Evolutionary conservation across 2,329 filamentous ascomycete genomes (phyloP).

Genomic region (Lachnellula suecica): DNA sequence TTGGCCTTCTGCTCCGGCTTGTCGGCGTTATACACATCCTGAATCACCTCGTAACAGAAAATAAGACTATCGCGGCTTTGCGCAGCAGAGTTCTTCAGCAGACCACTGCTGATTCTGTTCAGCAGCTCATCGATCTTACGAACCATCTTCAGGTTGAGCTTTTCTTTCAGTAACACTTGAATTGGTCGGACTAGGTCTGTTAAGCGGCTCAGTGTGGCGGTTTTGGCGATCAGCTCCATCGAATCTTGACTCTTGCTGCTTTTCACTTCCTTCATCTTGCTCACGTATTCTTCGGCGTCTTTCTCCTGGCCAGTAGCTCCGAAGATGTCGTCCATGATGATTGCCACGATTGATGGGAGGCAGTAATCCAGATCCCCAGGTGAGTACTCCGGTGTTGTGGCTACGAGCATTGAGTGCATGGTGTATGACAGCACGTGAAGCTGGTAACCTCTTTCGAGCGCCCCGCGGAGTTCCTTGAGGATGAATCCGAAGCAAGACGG

Average conservation of each 20-base stretch:
- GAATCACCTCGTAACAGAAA: conserved; percentile 93
- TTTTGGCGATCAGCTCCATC: conserved; percentile 87
- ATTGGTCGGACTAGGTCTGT: conserved; percentile 77
- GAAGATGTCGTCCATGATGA: conserved; percentile 98
- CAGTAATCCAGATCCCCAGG: conserved; percentile 91
- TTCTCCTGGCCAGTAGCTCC: conserved; percentile 92
- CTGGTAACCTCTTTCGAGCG: conserved; percentile 84
- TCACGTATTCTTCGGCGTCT: conserved; percentile 92
- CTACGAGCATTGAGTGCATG: conserved; percentile 84
- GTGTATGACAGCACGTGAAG: conserved; percentile 94
- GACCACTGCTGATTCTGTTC: conserved; percentile 76
- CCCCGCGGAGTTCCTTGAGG: conserved; percentile 83
- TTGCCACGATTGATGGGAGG: conserved; percentile 70
- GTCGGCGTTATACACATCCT: conserved; percentile 73
- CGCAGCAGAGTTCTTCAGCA: conserved; percentile 78
- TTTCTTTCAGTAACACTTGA: conserved; percentile 76
- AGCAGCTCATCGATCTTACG: conserved; percentile 90
- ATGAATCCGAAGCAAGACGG: conserved; percentile 86
- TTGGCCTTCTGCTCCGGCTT: conserved; percentile 51
- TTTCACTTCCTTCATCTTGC: conserved; percentile 96
- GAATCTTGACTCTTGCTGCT: conserved; percentile 98
- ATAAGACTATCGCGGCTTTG: conserved; percentile 81
- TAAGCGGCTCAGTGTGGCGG: conserved; percentile 72
- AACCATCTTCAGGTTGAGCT: conserved; percentile 77
- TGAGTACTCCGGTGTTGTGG: conserved; percentile 67